Percentiles rank a stretch among this genome's conserved stretches.
phyloP scores from a whole-genome alignment of 768 basidiomycete genomes.

The Agaricus bisporus region DNA sequence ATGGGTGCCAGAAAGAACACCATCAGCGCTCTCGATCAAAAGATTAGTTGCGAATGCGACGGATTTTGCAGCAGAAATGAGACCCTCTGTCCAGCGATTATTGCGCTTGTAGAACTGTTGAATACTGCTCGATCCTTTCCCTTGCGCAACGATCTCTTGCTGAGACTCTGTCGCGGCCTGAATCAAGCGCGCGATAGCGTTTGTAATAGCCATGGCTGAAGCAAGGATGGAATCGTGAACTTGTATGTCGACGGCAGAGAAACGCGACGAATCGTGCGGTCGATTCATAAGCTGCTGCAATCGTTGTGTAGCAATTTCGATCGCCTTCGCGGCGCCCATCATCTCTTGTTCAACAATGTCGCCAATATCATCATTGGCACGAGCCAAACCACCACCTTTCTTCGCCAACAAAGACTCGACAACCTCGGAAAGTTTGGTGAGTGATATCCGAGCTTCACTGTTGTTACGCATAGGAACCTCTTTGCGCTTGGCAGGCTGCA shows the following conservation, averaged over 20 bases:
- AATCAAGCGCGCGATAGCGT: slow-evolving; percentile 90
- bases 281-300: slow-evolving; percentile 89
- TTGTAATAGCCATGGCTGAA: slow-evolving; percentile 93
- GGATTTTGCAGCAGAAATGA: slow-evolving; percentile 95
- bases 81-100: slow-evolving; percentile 99
- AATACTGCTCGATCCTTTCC: slow-evolving; percentile 83
- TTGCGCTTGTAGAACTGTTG: slow-evolving; percentile 99
- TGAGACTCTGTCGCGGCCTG: slow-evolving; percentile 97
- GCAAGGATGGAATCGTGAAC: slow-evolving; percentile 97
- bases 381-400: slow-evolving; percentile 61
- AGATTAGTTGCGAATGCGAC: slow-evolving; percentile 95
- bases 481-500: slow-evolving; percentile 69
- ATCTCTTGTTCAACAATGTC: slow-evolving; percentile 97
- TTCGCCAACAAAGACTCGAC: slow-evolving; percentile 86
- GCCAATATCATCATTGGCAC: slow-evolving; percentile 88
- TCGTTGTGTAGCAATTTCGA: slow-evolving; percentile 87
- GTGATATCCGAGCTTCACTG: slow-evolving; percentile 73
- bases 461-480: slow-evolving; percentile 89
- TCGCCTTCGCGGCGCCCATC: slow-evolving; percentile 86
- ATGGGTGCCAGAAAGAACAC: slow-evolving; percentile 93
- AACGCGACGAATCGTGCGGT: slow-evolving; percentile 81
- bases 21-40: slow-evolving; percentile 96
- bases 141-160: slow-evolving; percentile 95
- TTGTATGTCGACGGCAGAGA: slow-evolving; percentile 87
- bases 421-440: slow-evolving; percentile 80